Percentiles rank a stretch among this genome's conserved stretches.
Evolutionary conservation across 2,329 filamentous ascomycete genomes (phyloP).

Genomic region (Tricladium varicosporioides): DNA sequence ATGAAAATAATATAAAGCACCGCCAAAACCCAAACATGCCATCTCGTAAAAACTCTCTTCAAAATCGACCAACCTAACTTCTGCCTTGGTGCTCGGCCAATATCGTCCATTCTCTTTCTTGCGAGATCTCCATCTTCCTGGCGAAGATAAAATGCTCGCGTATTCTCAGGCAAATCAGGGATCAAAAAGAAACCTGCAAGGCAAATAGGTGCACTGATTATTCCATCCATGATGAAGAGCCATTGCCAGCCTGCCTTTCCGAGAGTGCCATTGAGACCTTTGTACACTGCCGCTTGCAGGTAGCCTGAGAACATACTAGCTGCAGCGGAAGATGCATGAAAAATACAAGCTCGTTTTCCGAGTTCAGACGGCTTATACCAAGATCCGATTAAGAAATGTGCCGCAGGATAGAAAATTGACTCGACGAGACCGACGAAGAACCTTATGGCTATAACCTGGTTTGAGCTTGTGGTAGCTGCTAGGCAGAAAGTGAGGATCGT

Average conservation of each 20-base stretch:
- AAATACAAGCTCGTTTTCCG: slow-evolving; percentile 42
- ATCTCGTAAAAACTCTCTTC: slow-evolving; percentile 33
- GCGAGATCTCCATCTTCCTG: slow-evolving; percentile 20
- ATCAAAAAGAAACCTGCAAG: slow-evolving; percentile 31
- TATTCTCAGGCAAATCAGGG: slow-evolving; percentile 30
- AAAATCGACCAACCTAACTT: slow-evolving; percentile 28
- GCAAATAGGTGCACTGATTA: slow-evolving; percentile 34
- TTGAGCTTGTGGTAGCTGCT: slow-evolving; percentile 35
- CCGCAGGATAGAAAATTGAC: slow-evolving; percentile 28
- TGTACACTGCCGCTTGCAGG: slow-evolving; percentile 42
- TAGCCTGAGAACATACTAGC: slow-evolving; percentile 45
- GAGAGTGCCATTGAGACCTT: slow-evolving; percentile 37
- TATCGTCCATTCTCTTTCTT: slow-evolving; percentile 26
- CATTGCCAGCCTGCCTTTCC: slow-evolving; percentile 44
- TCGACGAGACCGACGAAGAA: slow-evolving; percentile 42
- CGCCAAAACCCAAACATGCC: slow-evolving; percentile 39
- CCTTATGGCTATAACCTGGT: slow-evolving; percentile 39
- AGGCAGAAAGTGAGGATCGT: slow-evolving; percentile 37
- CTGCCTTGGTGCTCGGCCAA: slow-evolving; percentile 28
- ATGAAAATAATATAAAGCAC: slow-evolving; percentile 41
- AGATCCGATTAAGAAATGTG: slow-evolving; percentile 37
- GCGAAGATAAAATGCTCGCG: slow-evolving; percentile 27
- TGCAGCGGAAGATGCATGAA: slow-evolving; percentile 38
- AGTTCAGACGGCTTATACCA: slow-evolving; percentile 45
- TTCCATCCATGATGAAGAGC: slow-evolving; percentile 46